Evolutionary conservation across 345 rosid species (phyloP), one percentile per base, ranked within the genome.

Genomic region (Rhizophora mangle): DNA sequence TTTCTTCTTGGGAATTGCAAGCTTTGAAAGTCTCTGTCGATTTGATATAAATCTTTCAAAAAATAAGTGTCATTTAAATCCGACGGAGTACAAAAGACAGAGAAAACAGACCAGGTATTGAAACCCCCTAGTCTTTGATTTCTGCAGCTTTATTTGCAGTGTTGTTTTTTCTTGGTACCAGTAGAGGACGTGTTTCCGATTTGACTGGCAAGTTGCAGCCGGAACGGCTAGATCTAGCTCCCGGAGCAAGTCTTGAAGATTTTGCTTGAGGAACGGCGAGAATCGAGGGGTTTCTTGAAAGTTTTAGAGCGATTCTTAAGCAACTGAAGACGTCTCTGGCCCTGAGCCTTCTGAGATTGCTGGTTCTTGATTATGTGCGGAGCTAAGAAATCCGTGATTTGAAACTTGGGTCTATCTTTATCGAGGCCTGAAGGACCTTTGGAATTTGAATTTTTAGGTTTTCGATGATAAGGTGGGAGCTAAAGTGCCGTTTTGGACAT

Each of bases 111-210:
- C 36, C 77, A 81, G 80, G 80, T 79, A 69, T 62, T 62, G 58
- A 73, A 75, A 82, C 82, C 51, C 60, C 80, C 78, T 73, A 75
- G 76, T 68, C 73, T 72, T 81, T 74, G 75, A 81, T 84, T 74
- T 68, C 72, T 78, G 22, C 65, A 43, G 65, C 79, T 76, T 72
- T 78, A 31, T 70, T 70, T 83, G 71, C 76, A 26, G 49, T 43
- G 49, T 43, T 43, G 49, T 43, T 72, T 65, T 66, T 62, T 71
- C 65, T 22, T 67, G 60, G 60, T 24, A 56, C 30, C 60, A 16
- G 29, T n/a, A 19, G 18, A 43, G 18, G 49, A 11, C 15, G 47
- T 39, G 47, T 11, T 16, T 39, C 47, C 4, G 19, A 43, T 43
- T 43, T 13, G 19, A 13, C 18, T 3, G 49, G 0, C 49, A 43